Evolutionary conservation across 805 yeast genomes (phyloP).

Genomic region (Grigorovia humatica): DNA sequence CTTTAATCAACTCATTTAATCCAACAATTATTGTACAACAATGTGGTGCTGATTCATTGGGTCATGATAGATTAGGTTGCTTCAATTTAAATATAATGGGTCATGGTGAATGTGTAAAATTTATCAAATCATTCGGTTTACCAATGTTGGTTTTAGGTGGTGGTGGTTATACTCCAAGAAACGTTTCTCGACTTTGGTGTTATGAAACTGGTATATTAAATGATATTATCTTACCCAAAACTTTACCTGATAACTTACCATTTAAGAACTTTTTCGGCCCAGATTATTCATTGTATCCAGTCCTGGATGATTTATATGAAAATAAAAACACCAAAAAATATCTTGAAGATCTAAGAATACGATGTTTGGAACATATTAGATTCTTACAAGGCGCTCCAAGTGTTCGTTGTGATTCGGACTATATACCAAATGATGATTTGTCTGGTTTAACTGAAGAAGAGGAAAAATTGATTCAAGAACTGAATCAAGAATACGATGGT

Average conservation of each 20-base stretch:
- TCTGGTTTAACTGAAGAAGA: conserved; percentile 37
- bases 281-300: conserved; percentile 82
- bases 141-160: conserved; percentile 95
- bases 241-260: conserved; percentile 64
- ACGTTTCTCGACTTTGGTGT: conserved; percentile 93
- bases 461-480: conserved; percentile 27
- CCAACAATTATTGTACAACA: conserved; percentile 96
- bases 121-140: conserved; percentile 71
- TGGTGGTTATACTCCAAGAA: conserved; percentile 96
- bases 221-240: conserved; percentile 64
- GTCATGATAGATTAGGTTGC: conserved; percentile 93
- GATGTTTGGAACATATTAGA: conserved; percentile 71
- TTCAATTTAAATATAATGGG: conserved; percentile 89
- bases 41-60: conserved; percentile 95
- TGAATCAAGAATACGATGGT: conserved; percentile 28
- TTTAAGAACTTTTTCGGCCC: conserved; percentile 82
- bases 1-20: conserved; percentile 74
- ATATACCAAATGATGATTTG: conserved; percentile 55
- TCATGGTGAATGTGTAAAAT: conserved; percentile 92
- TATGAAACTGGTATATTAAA: conserved; percentile 84
- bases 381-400: conserved; percentile 86
- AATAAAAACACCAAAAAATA: conserved; percentile 78
- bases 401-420: conserved; percentile 75
- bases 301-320: conserved; percentile 66
- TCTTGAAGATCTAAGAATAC: conserved; percentile 65